Evolutionary conservation across 177 flowering plant species (phyloP), one percentile per base, ranked within the genome.

Genomic region (Vitis hybrid): DNA sequence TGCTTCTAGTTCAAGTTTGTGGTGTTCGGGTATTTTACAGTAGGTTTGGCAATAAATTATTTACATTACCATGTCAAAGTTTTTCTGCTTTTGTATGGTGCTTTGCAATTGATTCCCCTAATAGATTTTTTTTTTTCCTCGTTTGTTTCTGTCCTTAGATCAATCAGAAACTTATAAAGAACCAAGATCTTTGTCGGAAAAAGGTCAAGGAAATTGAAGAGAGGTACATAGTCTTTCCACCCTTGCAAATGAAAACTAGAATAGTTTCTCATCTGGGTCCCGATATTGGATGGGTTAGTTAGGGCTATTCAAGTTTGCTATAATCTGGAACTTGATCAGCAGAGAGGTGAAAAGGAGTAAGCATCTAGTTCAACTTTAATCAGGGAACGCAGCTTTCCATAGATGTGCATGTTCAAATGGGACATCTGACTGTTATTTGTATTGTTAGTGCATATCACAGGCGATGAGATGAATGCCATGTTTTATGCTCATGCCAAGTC

Each of bases 181-280:
- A 83, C 59, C 99, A 96, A 81, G 90, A 91, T 48, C 19, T 72
- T 39, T 79, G 70, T 80, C 78, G 82, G 72, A 75, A 71, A 22
- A 81, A 74, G 68, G 76, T 72, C 34, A 82, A 83, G 80, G 97
- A 93, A 82, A 76, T 82, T 63, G 90, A 86, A 74, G 90, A 89
- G 69, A 92, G 98, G 98, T 95, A 80, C 20, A 11, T 51, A 62
- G 19, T 67, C 51, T 52, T 63, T 50, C 49, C 51, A 39, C 22
- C 9, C 70, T 51, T 52, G 9, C 16, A 60, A 29, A 26, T 26
- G 55, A 26, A 14, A 13, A 49, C 5, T 51, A 55, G 51, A 56
- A 22, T 22, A 11, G 50, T 49, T 58, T 59, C 45, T 14, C 16
- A 19, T 61, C 20, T n/a, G 51, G 39, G 16, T 22, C 48, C 39